phyloP scores from a whole-genome alignment of 2,329 filamentous ascomycete genomes.

The Thermochaetoides dissita region DNA sequence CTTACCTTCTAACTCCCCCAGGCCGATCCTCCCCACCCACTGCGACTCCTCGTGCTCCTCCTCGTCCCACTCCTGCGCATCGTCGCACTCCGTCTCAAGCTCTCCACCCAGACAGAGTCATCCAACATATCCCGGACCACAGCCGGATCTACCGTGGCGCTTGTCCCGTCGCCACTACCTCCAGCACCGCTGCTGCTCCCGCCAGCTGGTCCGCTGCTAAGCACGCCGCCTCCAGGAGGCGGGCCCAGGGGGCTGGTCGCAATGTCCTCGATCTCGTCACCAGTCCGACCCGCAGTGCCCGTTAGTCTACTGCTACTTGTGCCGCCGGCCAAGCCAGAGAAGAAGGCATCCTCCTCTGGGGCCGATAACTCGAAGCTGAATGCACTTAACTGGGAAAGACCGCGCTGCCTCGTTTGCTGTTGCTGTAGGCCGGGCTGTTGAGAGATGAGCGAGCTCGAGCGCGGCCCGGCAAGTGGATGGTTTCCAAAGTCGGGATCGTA shows the following conservation, averaged over 20 bases:
- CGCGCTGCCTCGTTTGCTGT: background rate
- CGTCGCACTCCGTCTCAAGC: constrained; percentile 77
- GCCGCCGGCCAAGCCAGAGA: too few relatives aligned
- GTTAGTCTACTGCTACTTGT: too few relatives aligned
- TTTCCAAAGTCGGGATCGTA: constrained; percentile 15
- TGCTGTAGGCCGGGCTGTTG: constrained; percentile 9
- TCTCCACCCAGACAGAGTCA: constrained; percentile 85
- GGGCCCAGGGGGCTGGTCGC: too few relatives aligned
- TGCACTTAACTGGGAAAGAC: constrained; percentile 28
- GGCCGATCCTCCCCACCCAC: constrained; percentile 9
- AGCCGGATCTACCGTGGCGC: constrained; percentile 55
- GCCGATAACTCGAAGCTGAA: constrained; percentile 46
- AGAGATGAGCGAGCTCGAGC: constrained; percentile 21
- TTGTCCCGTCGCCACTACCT: constrained; percentile 12
- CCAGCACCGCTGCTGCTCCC: background rate
- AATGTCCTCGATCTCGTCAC: too few relatives aligned
- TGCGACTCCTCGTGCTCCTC: background rate
- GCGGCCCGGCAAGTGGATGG: constrained; percentile 42
- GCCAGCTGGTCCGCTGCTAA: background rate
- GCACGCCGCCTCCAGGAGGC: background rate
- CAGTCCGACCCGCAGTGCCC: too few relatives aligned
- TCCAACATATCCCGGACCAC: constrained; percentile 76
- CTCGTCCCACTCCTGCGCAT: constrained; percentile 19
- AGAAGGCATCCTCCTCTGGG: background rate
- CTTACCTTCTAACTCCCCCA: constrained; percentile 3